These are phyloP conservation scores for Colletotrichum sp. DNA, from an alignment of 2,329 filamentous ascomycete species.

Conservation along the genomic window DNA sequence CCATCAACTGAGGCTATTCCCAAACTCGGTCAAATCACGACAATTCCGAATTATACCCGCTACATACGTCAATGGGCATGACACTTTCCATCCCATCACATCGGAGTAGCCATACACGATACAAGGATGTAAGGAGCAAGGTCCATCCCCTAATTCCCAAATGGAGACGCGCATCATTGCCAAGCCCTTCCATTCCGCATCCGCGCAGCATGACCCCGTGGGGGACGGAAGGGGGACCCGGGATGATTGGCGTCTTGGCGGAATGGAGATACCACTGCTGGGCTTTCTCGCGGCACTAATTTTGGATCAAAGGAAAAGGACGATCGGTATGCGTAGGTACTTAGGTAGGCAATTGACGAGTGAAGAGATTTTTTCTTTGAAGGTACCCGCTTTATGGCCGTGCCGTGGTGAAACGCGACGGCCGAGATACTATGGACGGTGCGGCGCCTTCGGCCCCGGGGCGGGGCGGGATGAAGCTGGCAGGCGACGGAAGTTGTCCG, in stretches of 20 bases:
- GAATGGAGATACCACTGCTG: not conserved
- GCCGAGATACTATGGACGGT: not conserved
- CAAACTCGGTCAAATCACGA: not conserved
- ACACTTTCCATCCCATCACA: not conserved
- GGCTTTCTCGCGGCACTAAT: too few relatives aligned
- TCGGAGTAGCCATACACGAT: not conserved
- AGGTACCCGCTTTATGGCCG: not conserved
- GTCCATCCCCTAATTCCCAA: not conserved
- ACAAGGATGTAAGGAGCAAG: not conserved
- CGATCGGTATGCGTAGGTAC: not conserved
- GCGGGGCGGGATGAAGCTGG: not conserved
- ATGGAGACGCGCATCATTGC: not conserved
- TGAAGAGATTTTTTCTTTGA: not conserved
- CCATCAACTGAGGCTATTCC: not conserved
- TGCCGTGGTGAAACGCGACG: not conserved
- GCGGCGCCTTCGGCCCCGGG: not conserved
- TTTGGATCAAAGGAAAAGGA: not conserved
- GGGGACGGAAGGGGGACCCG: not conserved
- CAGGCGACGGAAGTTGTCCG: not conserved
- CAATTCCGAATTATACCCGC: not conserved
- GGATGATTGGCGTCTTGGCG: not conserved
- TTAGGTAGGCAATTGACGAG: not conserved
- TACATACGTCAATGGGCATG: not conserved
- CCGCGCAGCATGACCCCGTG: not conserved
- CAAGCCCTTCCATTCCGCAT: not conserved